Conservation (phyloP, 2,329 filamentous ascomycete genomes). For the Ceratocystis destructans region DNA sequence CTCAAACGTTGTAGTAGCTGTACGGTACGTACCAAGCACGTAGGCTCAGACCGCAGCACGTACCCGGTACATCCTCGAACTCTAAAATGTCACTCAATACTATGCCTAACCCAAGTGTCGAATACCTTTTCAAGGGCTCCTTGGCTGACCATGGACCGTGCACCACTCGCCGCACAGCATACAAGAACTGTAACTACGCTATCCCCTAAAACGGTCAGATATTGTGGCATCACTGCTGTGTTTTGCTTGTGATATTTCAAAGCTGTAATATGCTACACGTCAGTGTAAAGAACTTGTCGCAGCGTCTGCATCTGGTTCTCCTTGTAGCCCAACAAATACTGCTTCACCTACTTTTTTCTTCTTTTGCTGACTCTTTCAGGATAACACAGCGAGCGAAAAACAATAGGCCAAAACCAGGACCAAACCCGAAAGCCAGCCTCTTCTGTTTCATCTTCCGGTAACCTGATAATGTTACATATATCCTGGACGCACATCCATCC, state of each 20-base stretch:
- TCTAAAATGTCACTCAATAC: neutral
- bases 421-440: neutral
- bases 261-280: neutral
- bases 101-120: neutral
- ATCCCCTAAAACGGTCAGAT: neutral
- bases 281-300: neutral
- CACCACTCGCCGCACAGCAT: no score
- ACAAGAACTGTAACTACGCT: neutral
- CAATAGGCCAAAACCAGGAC: neutral
- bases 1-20: neutral
- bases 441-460: neutral
- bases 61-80: neutral
- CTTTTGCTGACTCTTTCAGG: neutral
- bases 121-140: neutral
- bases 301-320: neutral
- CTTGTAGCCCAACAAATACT: no score
- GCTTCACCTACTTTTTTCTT: no score
- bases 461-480: neutral
- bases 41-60: neutral
- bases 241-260: neutral
- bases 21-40: neutral
- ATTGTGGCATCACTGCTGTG: neutral
- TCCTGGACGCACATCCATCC: neutral
- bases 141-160: no score
- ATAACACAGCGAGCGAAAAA: neutral